phyloP scores from a whole-genome alignment of 2,329 filamentous ascomycete species.

The Claviceps capensis region DNA sequence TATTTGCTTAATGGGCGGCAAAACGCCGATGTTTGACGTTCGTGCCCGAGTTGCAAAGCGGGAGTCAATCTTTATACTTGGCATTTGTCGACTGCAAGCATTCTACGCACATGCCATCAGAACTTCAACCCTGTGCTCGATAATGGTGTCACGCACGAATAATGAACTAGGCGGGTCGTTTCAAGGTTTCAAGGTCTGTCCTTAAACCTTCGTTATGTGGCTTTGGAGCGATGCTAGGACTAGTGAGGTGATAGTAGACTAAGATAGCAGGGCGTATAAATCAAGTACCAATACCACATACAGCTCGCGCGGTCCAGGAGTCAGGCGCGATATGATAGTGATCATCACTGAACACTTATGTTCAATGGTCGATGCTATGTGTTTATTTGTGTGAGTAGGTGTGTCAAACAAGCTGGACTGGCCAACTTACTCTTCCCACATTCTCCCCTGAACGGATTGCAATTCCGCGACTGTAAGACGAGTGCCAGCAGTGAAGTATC shows the following conservation, averaged over 20 bases:
- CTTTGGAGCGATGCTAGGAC: too few relatives aligned
- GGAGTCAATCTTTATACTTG: too few relatives aligned
- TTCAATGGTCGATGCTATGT: slow-evolving; percentile 5
- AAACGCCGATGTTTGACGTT: too few relatives aligned
- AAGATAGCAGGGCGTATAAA: background rate
- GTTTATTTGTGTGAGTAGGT: background rate
- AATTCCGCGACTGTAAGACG: slow-evolving; percentile 80
- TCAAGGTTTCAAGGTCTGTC: too few relatives aligned
- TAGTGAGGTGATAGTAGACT: background rate
- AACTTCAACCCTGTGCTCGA: too few relatives aligned
- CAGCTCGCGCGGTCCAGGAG: background rate
- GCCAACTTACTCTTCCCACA: slow-evolving; percentile 64
- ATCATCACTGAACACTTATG: background rate
- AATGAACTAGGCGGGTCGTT: too few relatives aligned
- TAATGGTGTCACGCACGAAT: too few relatives aligned
- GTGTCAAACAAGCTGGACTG: slow-evolving; percentile 1
- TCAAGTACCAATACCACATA: background rate
- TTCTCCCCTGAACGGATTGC: slow-evolving; percentile 70
- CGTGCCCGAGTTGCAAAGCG: too few relatives aligned
- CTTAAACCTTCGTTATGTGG: too few relatives aligned
- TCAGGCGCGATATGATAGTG: background rate
- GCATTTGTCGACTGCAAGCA: too few relatives aligned
- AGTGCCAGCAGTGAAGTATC: slow-evolving; percentile 76
- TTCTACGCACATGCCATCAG: too few relatives aligned
- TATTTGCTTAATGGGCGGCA: too few relatives aligned